These are phyloP conservation scores for Fragilaria radians DNA, from an alignment of 108 stramenopile genomes.

Conservation along the genomic window DNA sequence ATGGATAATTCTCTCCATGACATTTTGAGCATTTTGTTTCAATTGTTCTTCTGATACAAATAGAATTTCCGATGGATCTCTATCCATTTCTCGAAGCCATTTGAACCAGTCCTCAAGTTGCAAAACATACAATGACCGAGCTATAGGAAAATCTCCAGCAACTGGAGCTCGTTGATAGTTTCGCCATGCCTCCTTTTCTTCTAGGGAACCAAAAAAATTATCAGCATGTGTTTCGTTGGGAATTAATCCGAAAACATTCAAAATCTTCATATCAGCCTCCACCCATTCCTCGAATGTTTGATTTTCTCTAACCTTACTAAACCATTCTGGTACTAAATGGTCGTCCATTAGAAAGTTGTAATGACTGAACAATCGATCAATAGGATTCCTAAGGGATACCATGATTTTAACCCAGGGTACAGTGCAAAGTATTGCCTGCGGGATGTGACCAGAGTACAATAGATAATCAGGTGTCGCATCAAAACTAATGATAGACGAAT, in stretches of 20 bases:
- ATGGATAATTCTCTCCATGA: not conserved
- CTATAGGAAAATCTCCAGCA: conserved; percentile 11
- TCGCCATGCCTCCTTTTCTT: conserved; percentile 16
- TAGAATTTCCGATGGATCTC: conserved; percentile 11
- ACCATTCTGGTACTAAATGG: not conserved
- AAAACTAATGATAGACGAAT: conserved; percentile 5
- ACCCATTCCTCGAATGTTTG: conserved; percentile 15
- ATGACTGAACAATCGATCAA: conserved; percentile 12
- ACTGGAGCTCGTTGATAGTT: conserved; percentile 7
- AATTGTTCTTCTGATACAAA: conserved; percentile 11
- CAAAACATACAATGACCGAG: conserved; percentile 13
- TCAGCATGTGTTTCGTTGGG: conserved; percentile 41
- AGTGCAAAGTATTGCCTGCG: conserved; percentile 15
- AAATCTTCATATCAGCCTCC: conserved; percentile 4
- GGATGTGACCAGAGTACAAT: conserved; percentile 4
- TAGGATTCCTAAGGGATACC: conserved; percentile 13
- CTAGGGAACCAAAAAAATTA: conserved; percentile 2
- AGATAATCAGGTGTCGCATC: conserved; percentile 22
- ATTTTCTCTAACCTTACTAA: conserved; percentile 26
- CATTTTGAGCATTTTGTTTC: not conserved
- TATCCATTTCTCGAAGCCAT: conserved; percentile 6
- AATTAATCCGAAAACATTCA: conserved; percentile 19
- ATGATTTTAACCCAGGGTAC: conserved; percentile 23
- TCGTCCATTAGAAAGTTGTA: conserved; percentile 7
- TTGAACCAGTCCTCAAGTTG: conserved; percentile 22